Percentiles rank a stretch among this genome's conserved stretches.
Evolutionary conservation across 805 yeast species (phyloP).

Genomic region (Debaryomyces hansenii): DNA sequence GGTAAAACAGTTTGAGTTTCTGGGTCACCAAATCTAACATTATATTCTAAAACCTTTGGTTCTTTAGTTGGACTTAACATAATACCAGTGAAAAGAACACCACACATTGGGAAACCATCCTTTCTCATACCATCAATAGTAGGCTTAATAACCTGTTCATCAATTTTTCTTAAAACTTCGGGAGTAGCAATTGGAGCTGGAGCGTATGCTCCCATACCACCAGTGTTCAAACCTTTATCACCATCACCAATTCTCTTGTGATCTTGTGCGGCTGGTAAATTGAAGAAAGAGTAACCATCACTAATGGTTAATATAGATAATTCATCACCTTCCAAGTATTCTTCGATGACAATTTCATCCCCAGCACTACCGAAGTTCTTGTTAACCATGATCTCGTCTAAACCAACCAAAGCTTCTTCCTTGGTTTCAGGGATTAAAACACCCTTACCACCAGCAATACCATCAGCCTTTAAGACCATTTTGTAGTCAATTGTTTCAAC

Average conservation of each 20-base stretch:
- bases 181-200: conserved; percentile 96
- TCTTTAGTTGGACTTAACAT: conserved; percentile 79
- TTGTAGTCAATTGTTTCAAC: conserved; percentile 64
- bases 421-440: conserved; percentile 85
- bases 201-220: conserved; percentile 99
- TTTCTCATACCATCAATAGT: conserved; percentile 94
- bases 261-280: conserved; percentile 97
- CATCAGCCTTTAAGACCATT: conserved; percentile 94
- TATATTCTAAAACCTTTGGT: conserved; percentile 94
- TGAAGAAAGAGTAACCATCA: conserved; percentile 90
- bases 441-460: conserved; percentile 98
- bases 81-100: conserved; percentile 92
- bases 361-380: conserved; percentile 93
- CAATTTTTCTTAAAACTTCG: conserved; percentile 64
- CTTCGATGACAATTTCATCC: conserved; percentile 90
- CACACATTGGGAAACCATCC: conserved; percentile 94
- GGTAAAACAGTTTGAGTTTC: conserved; percentile 97
- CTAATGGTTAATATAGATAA: conserved; percentile 86
- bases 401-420: conserved; percentile 82
- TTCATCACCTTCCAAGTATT: conserved; percentile 95
- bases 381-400: conserved; percentile 85
- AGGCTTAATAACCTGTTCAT: conserved; percentile 77
- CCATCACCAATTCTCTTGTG: conserved; percentile 95
- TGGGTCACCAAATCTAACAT: conserved; percentile 98
- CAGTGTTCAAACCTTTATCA: conserved; percentile 93